Evolutionary conservation across 345 rosid species (phyloP).

Genomic region (Heritiera littoralis): DNA sequence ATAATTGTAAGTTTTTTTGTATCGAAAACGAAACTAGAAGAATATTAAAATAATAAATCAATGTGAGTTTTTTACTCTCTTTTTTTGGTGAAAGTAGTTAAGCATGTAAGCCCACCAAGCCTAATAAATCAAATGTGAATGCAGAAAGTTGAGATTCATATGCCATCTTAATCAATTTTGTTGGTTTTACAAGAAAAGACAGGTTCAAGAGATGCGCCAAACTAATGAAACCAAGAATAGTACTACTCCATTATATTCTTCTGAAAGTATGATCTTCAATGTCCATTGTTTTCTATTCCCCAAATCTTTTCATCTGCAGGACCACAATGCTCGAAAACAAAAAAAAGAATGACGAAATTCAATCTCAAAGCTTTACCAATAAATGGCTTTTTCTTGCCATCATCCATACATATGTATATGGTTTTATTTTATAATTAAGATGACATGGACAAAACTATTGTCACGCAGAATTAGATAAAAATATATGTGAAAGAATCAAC

Average conservation of each 20-base stretch:
- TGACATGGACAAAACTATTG: neutral
- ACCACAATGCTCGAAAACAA: neutral
- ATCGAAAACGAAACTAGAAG: too few species aligned
- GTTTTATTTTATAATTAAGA: neutral
- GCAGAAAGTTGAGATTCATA: neutral
- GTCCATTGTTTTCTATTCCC: neutral
- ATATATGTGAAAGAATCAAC: constrained; percentile 7
- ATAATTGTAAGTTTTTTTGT: too few species aligned
- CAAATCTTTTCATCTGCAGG: neutral
- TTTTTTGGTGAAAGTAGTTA: neutral
- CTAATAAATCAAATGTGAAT: neutral
- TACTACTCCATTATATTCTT: neutral
- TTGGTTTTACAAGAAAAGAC: constrained; percentile 12
- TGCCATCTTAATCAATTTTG: neutral
- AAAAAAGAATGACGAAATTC: neutral
- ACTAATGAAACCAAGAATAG: neutral
- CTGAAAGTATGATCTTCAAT: neutral
- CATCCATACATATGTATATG: neutral
- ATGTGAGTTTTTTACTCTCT: neutral
- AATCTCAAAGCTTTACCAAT: neutral
- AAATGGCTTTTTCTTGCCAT: constrained; percentile 8
- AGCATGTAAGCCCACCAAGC: neutral
- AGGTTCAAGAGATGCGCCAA: neutral
- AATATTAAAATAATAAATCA: too few species aligned
- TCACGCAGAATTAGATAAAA: neutral